Evolutionary conservation across 352 stramenopile species (phyloP).

Genomic region (Globisporangium echinulatum): DNA sequence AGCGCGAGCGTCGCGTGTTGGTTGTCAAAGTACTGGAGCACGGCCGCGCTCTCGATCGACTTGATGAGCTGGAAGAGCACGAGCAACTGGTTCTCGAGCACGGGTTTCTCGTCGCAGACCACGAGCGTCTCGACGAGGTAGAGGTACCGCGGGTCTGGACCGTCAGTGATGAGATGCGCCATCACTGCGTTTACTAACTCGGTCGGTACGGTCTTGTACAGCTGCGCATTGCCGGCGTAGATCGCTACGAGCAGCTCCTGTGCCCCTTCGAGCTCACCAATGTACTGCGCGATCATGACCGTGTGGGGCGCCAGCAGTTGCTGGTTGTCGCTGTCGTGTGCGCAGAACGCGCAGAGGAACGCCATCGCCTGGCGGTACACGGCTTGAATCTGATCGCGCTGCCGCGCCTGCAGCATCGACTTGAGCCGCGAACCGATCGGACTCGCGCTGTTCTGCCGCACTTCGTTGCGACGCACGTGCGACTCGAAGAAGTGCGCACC

Average conservation of each 20-base stretch:
- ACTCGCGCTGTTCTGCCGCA: not conserved
- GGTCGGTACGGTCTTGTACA: constrained; percentile 52
- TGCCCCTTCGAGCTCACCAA: constrained; percentile 44
- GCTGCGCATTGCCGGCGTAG: constrained; percentile 30
- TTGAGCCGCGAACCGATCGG: constrained; percentile 13
- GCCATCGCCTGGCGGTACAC: constrained; percentile 54
- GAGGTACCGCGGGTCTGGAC: constrained; percentile 42
- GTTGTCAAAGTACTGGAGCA: constrained; percentile 57
- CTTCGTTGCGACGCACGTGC: constrained; percentile 22
- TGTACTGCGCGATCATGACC: constrained; percentile 44
- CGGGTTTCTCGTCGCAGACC: constrained; percentile 45
- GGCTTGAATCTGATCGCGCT: constrained; percentile 42
- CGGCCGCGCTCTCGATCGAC: constrained; percentile 35
- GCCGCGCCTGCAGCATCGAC: constrained; percentile 33
- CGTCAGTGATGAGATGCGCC: constrained; percentile 27
- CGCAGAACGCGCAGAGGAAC: constrained; percentile 53
- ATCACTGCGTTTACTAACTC: constrained; percentile 58
- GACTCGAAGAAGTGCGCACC: constrained; percentile 67
- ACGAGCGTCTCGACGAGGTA: constrained; percentile 57
- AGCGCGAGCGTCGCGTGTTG: constrained; percentile 15
- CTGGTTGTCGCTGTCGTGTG: constrained; percentile 40
- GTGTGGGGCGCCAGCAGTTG: constrained; percentile 36
- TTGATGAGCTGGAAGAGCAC: constrained; percentile 69
- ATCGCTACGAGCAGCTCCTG: constrained; percentile 56
- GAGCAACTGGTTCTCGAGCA: constrained; percentile 60